Conservation (phyloP, 495 filamentous ascomycete genomes). For the Neurospora sp. region DNA sequence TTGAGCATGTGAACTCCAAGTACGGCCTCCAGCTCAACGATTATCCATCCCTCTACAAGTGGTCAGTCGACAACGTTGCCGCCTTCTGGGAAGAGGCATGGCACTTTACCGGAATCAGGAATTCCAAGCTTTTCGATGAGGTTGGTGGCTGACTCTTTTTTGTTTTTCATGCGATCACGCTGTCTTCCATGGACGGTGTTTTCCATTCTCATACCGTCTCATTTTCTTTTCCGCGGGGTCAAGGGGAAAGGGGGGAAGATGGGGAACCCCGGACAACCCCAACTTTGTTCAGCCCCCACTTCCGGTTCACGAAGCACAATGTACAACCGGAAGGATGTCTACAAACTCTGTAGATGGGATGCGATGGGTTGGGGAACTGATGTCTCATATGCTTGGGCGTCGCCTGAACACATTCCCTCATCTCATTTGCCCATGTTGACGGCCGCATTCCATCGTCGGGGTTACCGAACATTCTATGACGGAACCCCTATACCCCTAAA, state of each 20-base stretch:
- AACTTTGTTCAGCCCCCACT: not conserved
- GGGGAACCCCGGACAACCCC: not conserved
- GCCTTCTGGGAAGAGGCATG: conserved; percentile 82
- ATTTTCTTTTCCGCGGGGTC: not conserved
- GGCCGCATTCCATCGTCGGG: not conserved
- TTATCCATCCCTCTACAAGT: conserved; percentile 65
- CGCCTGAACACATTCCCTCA: not conserved
- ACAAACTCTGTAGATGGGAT: not conserved
- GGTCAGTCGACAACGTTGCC: conserved; percentile 69
- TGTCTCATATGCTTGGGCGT: not conserved
- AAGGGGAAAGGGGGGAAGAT: not conserved
- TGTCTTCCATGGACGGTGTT: not conserved
- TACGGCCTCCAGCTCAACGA: conserved; percentile 49
- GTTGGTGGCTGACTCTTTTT: conserved; percentile 29
- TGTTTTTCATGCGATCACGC: not conserved
- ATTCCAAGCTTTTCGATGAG: conserved; percentile 50
- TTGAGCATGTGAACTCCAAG: conserved; percentile 56
- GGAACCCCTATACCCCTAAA: not conserved
- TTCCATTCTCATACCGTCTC: not conserved
- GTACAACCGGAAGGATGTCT: not conserved
- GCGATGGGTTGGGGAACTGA: not conserved
- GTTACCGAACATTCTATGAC: not conserved
- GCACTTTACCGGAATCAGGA: conserved; percentile 64
- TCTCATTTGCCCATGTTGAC: not conserved
- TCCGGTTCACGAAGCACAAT: conserved; percentile 2